phyloP scores from a whole-genome alignment of 495 filamentous ascomycete species.

The Neurospora tetraspora region DNA sequence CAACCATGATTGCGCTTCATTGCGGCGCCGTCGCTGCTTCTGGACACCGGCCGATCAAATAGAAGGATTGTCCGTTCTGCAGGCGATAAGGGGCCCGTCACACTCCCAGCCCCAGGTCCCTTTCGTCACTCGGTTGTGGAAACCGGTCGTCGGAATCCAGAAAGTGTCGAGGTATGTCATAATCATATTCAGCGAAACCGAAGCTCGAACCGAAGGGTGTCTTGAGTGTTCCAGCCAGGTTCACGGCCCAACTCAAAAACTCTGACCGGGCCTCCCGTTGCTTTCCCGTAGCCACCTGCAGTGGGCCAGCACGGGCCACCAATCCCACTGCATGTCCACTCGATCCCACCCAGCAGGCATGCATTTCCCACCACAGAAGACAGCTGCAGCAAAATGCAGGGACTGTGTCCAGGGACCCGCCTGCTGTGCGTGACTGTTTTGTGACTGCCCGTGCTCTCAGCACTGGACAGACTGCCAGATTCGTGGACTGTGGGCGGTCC shows the following conservation, averaged over 20 bases:
- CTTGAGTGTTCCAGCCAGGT: neutral
- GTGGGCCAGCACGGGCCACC: neutral
- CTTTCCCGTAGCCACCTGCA: neutral
- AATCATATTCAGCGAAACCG: neutral
- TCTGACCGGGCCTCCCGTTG: neutral
- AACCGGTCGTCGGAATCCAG: neutral
- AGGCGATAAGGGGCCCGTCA: neutral
- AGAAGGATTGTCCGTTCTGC: neutral
- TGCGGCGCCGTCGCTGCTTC: neutral
- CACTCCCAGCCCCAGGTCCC: no score
- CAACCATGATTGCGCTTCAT: neutral
- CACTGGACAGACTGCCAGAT: neutral
- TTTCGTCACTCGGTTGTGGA: neutral
- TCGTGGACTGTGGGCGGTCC: neutral
- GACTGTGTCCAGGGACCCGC: neutral
- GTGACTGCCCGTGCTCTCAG: neutral
- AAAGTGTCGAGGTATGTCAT: neutral
- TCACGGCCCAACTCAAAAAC: neutral
- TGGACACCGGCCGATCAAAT: neutral
- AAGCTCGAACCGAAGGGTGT: neutral
- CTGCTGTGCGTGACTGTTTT: neutral
- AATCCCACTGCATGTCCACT: neutral
- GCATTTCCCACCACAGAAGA: no score
- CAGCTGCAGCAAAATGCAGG: neutral
- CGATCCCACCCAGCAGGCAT: neutral